phyloP scores from a whole-genome alignment of 305 asterid species.

The Nicotiana rustica region DNA sequence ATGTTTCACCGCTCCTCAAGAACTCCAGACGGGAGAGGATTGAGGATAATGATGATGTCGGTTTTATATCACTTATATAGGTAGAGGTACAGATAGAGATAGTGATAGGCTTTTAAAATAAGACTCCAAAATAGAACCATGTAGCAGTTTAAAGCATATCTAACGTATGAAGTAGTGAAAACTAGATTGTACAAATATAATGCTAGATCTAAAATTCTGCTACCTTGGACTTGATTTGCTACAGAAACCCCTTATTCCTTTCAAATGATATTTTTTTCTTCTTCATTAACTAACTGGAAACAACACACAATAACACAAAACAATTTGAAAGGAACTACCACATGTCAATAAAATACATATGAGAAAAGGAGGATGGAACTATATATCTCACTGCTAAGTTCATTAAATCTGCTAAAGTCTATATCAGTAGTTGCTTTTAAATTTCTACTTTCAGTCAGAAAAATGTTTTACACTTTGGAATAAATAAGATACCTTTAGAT shows the following conservation, averaged over 20 bases:
- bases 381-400: no score
- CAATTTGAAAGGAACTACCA: background rate
- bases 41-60: conserved; percentile 42
- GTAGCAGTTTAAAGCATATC: background rate
- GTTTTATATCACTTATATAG: conserved; percentile 33
- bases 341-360: background rate
- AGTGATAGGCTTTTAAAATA: background rate
- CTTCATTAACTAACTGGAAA: background rate
- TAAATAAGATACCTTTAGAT: conserved; percentile 30
- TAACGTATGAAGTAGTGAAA: background rate
- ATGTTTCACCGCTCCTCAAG: conserved; percentile 74
- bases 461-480: background rate
- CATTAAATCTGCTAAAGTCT: background rate
- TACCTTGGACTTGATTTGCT: background rate
- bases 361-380: background rate
- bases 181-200: background rate
- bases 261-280: background rate
- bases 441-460: background rate
- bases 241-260: no score
- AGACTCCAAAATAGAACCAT: background rate
- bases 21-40: conserved; percentile 44
- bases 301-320: background rate
- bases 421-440: background rate
- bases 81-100: background rate
- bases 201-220: background rate